These are phyloP conservation scores for Ephemerocybe angulata DNA, from an alignment of 768 basidiomycete genomes.

Conservation along the genomic window DNA sequence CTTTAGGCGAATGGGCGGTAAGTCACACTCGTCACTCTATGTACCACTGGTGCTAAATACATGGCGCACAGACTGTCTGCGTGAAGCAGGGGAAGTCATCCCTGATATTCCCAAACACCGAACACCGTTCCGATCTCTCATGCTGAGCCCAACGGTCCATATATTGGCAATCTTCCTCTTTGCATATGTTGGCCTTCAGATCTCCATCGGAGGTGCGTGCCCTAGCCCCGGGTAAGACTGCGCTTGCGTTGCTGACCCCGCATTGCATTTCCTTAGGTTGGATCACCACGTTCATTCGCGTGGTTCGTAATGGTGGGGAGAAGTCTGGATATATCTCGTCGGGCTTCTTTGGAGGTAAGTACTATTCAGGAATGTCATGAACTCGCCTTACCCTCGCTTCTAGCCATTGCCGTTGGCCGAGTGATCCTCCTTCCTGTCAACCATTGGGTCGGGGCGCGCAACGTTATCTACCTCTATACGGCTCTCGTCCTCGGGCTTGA, in stretches of 20 bases:
- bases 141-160: constrained; percentile 52
- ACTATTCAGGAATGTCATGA: background rate
- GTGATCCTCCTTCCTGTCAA: constrained; percentile 56
- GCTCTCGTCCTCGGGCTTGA: constrained; percentile 35
- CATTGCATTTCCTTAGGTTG: too few relatives aligned
- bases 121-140: constrained; percentile 46
- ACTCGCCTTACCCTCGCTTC: background rate
- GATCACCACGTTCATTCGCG: constrained; percentile 51
- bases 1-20: constrained; percentile 69
- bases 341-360: constrained; percentile 20
- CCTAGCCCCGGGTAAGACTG: too few relatives aligned
- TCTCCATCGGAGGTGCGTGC: constrained; percentile 46
- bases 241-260: too few relatives aligned
- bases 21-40: background rate
- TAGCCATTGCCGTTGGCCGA: constrained; percentile 58
- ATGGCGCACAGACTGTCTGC: constrained; percentile 45
- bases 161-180: constrained; percentile 59
- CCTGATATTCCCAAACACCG: constrained; percentile 18
- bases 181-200: constrained; percentile 68
- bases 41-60: background rate
- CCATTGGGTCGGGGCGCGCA: constrained; percentile 13
- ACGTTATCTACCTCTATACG: background rate
- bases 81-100: constrained; percentile 42
- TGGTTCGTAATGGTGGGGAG: constrained; percentile 23
- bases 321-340: constrained; percentile 13